A percentile compares a stretch with the other conserved stretches of the same genome.
Evolutionary conservation across 1,284 basidiomycete genomes (phyloP).

Genomic region (Heterobasidion occidentale): DNA sequence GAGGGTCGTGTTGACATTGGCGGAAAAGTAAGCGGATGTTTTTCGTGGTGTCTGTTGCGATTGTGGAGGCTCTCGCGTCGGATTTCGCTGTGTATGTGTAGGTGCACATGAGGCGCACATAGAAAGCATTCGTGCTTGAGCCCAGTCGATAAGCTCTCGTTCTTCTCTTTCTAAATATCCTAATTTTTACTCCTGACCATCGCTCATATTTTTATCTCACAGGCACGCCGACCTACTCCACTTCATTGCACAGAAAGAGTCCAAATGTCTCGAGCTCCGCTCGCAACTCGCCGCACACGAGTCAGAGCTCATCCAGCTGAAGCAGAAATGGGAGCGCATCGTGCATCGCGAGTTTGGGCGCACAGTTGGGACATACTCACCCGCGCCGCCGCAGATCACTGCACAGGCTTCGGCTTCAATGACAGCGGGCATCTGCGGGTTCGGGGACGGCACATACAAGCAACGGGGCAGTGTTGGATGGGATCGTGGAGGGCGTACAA

Average conservation of each 20-base stretch:
- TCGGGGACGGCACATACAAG: background rate
- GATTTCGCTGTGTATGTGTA: no score
- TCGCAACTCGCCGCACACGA: slow-evolving; percentile 65
- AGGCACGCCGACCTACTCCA: slow-evolving; percentile 72
- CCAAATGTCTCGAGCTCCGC: slow-evolving; percentile 70
- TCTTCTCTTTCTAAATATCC: background rate
- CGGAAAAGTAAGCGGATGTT: slow-evolving; percentile 42
- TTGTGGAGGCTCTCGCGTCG: no score
- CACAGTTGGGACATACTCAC: slow-evolving; percentile 6
- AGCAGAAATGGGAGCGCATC: slow-evolving; percentile 76
- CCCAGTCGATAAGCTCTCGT: background rate
- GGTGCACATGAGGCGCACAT: no score
- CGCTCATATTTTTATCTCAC: background rate
- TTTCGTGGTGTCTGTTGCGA: background rate
- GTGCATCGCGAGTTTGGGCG: slow-evolving; percentile 51
- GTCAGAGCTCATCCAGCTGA: slow-evolving; percentile 60
- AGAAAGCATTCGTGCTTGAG: no score
- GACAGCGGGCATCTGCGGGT: background rate
- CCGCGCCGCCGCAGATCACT: background rate
- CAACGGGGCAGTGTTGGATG: slow-evolving; percentile 33
- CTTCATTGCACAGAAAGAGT: slow-evolving; percentile 78
- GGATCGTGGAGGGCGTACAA: slow-evolving; percentile 60
- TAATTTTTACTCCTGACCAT: background rate
- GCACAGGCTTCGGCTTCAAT: slow-evolving; percentile 1
- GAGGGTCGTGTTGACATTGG: slow-evolving; percentile 43